A percentile compares a stretch with the other conserved stretches of the same genome.
phyloP scores from a whole-genome alignment of 768 basidiomycete genomes.

The Infundibulicybe gibba region DNA sequence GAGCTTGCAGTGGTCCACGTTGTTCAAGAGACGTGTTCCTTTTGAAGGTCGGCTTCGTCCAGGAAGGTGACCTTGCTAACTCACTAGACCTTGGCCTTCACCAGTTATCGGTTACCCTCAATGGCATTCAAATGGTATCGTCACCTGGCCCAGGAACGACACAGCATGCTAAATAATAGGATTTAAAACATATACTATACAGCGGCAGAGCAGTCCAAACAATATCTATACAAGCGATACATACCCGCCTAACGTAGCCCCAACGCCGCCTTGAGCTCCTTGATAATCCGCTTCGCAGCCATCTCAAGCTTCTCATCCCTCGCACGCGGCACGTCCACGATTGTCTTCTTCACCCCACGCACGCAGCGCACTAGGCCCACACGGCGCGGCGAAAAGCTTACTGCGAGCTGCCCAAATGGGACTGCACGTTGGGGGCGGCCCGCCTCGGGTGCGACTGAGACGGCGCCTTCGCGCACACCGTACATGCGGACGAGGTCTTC shows the following conservation, averaged over 20 bases:
- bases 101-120: too few species aligned
- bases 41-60: too few species aligned
- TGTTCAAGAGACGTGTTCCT: too few species aligned
- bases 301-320: slow-evolving; percentile 56
- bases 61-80: too few species aligned
- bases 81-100: too few species aligned
- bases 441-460: slow-evolving; percentile 18
- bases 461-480: slow-evolving; percentile 36
- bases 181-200: too few species aligned
- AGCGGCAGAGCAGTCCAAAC: too few species aligned
- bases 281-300: slow-evolving; percentile 49
- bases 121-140: too few species aligned
- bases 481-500: slow-evolving; percentile 66
- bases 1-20: too few species aligned
- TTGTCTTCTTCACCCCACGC: slow-evolving; percentile 38
- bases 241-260: not conserved
- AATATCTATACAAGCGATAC: too few species aligned
- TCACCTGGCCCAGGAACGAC: too few species aligned
- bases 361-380: slow-evolving; percentile 32
- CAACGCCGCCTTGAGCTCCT: slow-evolving; percentile 43
- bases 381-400: slow-evolving; percentile 39
- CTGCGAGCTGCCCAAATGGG: slow-evolving; percentile 31
- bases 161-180: too few species aligned
- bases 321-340: slow-evolving; percentile 47
- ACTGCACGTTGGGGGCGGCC: slow-evolving; percentile 18